Base-by-base conservation (phyloP, 2,329 filamentous ascomycete species). In the Polytolypa hystricis region DNA sequence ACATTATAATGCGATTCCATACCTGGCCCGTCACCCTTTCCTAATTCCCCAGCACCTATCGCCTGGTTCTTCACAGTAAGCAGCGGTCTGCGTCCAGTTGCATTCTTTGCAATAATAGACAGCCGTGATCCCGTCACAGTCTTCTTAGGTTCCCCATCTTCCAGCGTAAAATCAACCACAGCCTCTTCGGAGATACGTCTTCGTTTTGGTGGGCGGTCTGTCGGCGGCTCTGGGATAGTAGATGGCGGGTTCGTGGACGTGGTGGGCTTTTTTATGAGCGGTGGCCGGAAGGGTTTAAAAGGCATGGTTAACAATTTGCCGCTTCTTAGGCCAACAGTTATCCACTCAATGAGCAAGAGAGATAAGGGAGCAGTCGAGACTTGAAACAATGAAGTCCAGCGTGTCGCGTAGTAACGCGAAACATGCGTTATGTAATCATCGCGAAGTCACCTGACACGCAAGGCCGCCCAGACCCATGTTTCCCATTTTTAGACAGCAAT, bases 251-350 rank as follows among this genome's bases (percentile, higher is more conserved):
- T 33, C 11, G 3, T 17, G 26, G 30, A 16, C 2, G 38, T 21
- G 18, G 30, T 16, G 5, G 50, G 41, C 25, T 60, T 63, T 47
- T 54, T 59, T 33, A 65, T 58, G 18, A 60, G 56, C 46, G 62
- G 61, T 33, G 64, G 58, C 28, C 59, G 62, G 38, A 67, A 67
- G 4, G 64, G 64, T 45, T 65, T 66, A 40, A 62, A 64, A 37
- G 61, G 55, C 61, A 65, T 65, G 25, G 3, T 35, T 26, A 21
- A n/a, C 4, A 8, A 30, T 6, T 14, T 8, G 8, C 28, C 28
- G 28, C 7, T 8, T 8, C 28, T n/a, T n/a, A n/a, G n/a, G n/a
- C n/a, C n/a, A n/a, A n/a, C n/a, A n/a, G n/a, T n/a, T n/a, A n/a
- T n/a, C n/a, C n/a, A n/a, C n/a, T n/a, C n/a, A n/a, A n/a, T n/a